Conservation (phyloP, 2,329 filamentous ascomycete genomes). For the Cordyceps militaris region DNA sequence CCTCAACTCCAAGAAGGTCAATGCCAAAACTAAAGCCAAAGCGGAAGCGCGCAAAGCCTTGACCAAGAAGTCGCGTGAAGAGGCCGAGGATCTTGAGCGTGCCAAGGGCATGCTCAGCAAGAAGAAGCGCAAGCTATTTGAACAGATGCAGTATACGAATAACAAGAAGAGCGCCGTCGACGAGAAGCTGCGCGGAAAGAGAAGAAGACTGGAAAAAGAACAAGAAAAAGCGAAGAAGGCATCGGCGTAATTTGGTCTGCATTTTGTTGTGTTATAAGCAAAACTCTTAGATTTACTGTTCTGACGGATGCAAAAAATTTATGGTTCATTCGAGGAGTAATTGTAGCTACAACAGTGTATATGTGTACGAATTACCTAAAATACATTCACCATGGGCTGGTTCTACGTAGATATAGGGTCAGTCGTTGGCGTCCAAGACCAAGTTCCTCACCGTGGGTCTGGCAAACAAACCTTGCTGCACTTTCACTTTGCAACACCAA, state of each 20-base stretch:
- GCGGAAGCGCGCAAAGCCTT: slow-evolving; percentile 64
- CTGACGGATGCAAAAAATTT: slow-evolving; percentile 5
- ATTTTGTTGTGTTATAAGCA: slow-evolving; percentile 13
- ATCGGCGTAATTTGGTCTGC: slow-evolving; percentile 25
- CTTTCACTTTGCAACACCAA: not conserved
- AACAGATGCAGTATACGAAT: slow-evolving; percentile 96
- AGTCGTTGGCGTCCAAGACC: not conserved
- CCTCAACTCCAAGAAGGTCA: slow-evolving; percentile 41
- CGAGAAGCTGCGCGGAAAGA: slow-evolving; percentile 79
- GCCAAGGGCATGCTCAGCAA: slow-evolving; percentile 98
- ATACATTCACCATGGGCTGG: too few species aligned
- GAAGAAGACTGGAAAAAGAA: slow-evolving; percentile 82
- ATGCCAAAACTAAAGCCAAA: slow-evolving; percentile 52
- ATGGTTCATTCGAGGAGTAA: not conserved
- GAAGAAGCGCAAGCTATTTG: slow-evolving; percentile 94
- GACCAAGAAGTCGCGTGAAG: slow-evolving; percentile 62
- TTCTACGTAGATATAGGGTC: too few species aligned
- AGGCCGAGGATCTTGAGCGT: slow-evolving; percentile 82
- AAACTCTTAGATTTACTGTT: slow-evolving; percentile 9
- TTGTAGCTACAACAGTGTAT: not conserved
- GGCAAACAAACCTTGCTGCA: not conserved
- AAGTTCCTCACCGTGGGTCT: not conserved
- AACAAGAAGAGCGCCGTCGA: slow-evolving; percentile 89
- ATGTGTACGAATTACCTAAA: not conserved
- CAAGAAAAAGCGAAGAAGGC: slow-evolving; percentile 45